Evolutionary conservation across 495 filamentous ascomycete species (phyloP), one percentile per base, ranked within the genome.

Genomic region (Aspergillus carlsbadensis): DNA sequence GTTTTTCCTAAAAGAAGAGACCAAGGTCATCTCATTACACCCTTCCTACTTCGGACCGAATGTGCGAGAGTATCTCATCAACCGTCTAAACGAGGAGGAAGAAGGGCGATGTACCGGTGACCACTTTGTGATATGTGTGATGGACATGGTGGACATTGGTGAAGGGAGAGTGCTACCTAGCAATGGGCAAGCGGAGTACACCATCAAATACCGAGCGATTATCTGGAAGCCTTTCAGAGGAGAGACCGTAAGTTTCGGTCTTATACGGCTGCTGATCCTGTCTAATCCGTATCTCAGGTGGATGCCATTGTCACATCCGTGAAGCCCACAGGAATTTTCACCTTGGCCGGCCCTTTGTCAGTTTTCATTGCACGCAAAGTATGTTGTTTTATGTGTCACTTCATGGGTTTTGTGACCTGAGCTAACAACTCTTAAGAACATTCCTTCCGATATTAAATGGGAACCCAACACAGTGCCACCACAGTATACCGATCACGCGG

Each of bases 1-100:
- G 94, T 98, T 97, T 71, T 98, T 98, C 78, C 88, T 98, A 65
- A 88, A 96, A 73, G 89, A 95, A 60, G 87, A 98, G 68, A 91
- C 96, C 75, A 91, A 92, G 64, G 82, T 86, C 60, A 93, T 98
- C 59, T 89, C 90, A 48, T 82, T 98, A 62, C 95, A 98, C 70
- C 94, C 94, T 31, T 97, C 94, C 22, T 98, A 92, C 75, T 98
- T 98, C 68, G 91, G 91, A 54, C 84, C 88, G 35, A 88, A 92
- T 63, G 92, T 96, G 80, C 86, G 89, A 50, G 88, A 95, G 51
- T 86, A 95, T 65, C 85, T 98, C 7, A 90, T 87, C 37, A 84
- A 85, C 48, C 88, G 91, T 59, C 84, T 98, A 15, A 82, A 96
- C 54, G 85, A 88, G 63, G 92, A 97, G 67, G 91, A 96, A 47